phyloP scores from a whole-genome alignment of 1,284 basidiomycete genomes.

The Cerioporus squamosus region DNA sequence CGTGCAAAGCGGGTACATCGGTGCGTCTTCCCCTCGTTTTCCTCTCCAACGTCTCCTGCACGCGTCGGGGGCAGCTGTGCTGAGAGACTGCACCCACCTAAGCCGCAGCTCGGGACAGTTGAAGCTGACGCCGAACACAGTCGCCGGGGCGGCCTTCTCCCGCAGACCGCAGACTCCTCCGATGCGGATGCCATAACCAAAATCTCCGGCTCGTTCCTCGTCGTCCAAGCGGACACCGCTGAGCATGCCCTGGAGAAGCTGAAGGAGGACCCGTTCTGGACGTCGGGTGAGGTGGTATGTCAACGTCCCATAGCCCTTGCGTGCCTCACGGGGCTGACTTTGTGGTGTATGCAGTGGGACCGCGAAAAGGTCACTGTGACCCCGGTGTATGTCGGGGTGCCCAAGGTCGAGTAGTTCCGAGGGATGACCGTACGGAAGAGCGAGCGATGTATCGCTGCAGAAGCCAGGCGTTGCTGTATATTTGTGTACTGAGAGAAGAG shows the following conservation, averaged over 20 bases:
- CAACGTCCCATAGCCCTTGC: too few species aligned
- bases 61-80: too few species aligned
- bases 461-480: too few species aligned
- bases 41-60: background rate
- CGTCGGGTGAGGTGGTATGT: slow-evolving; percentile 9
- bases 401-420: background rate
- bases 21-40: background rate
- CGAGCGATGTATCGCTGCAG: too few species aligned
- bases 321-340: too few species aligned
- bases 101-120: too few species aligned
- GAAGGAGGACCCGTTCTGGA: slow-evolving; percentile 7
- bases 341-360: slow-evolving; percentile 2
- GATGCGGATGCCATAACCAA: background rate
- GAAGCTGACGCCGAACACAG: background rate
- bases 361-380: background rate
- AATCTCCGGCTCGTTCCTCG: slow-evolving; percentile 3
- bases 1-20: background rate
- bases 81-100: too few species aligned
- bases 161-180: background rate
- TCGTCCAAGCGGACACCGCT: slow-evolving; percentile 8
- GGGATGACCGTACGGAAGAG: too few species aligned
- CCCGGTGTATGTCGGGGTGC: background rate
- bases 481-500: too few species aligned
- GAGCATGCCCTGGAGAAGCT: slow-evolving; percentile 6
- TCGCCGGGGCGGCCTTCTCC: slow-evolving; percentile 1